Percentiles rank a stretch among this genome's conserved stretches.
Evolutionary conservation across 805 yeast genomes (phyloP).

Genomic region (Starmerella khaoyaiensis): DNA sequence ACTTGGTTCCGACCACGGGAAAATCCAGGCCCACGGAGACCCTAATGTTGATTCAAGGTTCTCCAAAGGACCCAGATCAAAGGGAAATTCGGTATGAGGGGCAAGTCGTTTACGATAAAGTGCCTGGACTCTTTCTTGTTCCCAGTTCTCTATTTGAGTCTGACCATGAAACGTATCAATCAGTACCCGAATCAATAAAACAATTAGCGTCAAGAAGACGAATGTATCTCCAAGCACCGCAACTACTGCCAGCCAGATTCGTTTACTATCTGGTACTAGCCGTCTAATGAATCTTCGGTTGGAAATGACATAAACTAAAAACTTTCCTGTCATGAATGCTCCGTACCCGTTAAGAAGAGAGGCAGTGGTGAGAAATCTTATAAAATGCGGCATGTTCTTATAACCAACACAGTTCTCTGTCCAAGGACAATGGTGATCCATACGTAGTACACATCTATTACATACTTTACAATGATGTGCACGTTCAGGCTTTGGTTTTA

Average conservation of each 20-base stretch:
- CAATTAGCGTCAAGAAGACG: conserved; percentile 45
- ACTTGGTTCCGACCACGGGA: conserved; percentile 56
- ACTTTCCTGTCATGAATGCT: conserved; percentile 23
- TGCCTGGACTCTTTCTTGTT: conserved; percentile 62
- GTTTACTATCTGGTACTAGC: conserved; percentile 35
- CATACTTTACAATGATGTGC: conserved; percentile 34
- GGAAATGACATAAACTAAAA: conserved; percentile 26
- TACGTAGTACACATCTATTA: conserved; percentile 33
- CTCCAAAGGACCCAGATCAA: conserved; percentile 49
- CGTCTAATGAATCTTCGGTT: conserved; percentile 39
- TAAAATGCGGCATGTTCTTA: conserved; percentile 61
- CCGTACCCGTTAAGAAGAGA: conserved; percentile 26
- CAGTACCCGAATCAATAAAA: conserved; percentile 51
- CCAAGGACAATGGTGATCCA: conserved; percentile 79
- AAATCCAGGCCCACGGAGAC: conserved; percentile 40
- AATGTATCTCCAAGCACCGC: conserved; percentile 44
- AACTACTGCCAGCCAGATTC: conserved; percentile 43
- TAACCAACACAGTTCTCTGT: conserved; percentile 80
- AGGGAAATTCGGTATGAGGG: conserved; percentile 51
- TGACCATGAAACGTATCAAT: conserved; percentile 47
- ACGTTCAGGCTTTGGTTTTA: conserved; percentile 31
- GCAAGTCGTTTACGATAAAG: conserved; percentile 35
- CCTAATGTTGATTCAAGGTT: conserved; percentile 51
- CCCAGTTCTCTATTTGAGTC: conserved; percentile 92
- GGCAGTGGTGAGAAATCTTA: conserved; percentile 53